Conservation (phyloP, 2,329 filamentous ascomycete genomes). For the Chaetothyriales sp. region DNA sequence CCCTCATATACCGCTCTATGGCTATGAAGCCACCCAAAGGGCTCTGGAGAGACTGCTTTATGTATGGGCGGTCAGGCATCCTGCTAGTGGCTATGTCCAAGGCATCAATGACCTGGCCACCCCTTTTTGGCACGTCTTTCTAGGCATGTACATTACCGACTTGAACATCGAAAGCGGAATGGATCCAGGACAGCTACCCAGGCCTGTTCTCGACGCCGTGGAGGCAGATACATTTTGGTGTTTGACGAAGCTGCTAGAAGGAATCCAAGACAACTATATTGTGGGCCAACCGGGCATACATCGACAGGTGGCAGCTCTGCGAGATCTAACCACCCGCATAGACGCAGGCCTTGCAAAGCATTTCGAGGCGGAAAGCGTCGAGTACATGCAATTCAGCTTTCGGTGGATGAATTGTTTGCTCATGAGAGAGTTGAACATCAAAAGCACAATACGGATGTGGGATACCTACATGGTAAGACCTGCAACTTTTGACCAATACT, state of each 20-base stretch:
- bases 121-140: conserved; percentile 94
- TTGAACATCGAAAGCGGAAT: conserved; percentile 82
- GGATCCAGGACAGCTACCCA: conserved; percentile 89
- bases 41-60: conserved; percentile 91
- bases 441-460: conserved; percentile 98
- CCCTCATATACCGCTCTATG: conserved; percentile 85
- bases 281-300: conserved; percentile 95
- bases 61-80: conserved; percentile 93
- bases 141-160: conserved; percentile 90
- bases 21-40: conserved; percentile 88
- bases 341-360: conserved; percentile 74
- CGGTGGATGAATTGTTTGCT: conserved; percentile 99
- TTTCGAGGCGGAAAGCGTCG: conserved; percentile 75
- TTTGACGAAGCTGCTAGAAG: conserved; percentile 90
- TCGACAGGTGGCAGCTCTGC: conserved; percentile 72
- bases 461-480: conserved; percentile 85
- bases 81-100: conserved; percentile 93
- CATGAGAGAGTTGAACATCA: conserved; percentile 93
- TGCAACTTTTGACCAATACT: background rate
- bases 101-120: conserved; percentile 97
- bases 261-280: conserved; percentile 98
- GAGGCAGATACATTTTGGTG: conserved; percentile 99
- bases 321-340: conserved; percentile 81
- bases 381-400: conserved; percentile 99
- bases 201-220: conserved; percentile 81